phyloP scores from a whole-genome alignment of 345 rosid genomes.

The Pistacia integerrima region DNA sequence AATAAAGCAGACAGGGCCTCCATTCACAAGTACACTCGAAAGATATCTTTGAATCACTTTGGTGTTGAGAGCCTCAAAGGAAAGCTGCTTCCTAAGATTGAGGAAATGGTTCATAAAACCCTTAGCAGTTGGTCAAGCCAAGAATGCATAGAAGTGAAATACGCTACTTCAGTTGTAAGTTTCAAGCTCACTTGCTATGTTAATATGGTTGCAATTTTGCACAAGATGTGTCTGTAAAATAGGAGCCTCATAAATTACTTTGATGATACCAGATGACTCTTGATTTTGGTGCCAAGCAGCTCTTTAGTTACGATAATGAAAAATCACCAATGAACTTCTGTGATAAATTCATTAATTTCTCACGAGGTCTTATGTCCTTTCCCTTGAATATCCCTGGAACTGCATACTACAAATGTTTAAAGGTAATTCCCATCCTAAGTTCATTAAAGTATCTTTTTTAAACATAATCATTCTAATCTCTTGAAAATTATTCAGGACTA shows the following conservation, averaged over 20 bases:
- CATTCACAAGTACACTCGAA: constrained; percentile 27
- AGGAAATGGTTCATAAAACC: constrained; percentile 7
- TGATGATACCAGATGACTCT: constrained; percentile 25
- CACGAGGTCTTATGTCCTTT: constrained; percentile 27
- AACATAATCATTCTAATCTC: background rate
- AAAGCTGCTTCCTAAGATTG: constrained; percentile 22
- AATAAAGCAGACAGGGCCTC: background rate
- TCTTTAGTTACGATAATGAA: constrained; percentile 26
- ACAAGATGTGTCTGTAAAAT: background rate
- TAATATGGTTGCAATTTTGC: background rate
- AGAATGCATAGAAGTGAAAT: constrained; percentile 23
- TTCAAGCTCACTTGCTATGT: background rate
- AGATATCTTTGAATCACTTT: constrained; percentile 7
- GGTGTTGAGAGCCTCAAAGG: constrained; percentile 29
- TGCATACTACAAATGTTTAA: constrained; percentile 32
- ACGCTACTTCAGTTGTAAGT: constrained; percentile 10
- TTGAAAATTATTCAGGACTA: constrained; percentile 10
- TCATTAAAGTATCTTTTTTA: background rate
- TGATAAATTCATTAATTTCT: constrained; percentile 15
- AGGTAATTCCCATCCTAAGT: constrained; percentile 21
- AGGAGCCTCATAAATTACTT: background rate
- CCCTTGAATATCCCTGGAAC: constrained; percentile 45
- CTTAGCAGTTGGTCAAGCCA: constrained; percentile 24
- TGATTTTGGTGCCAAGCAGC: constrained; percentile 22
- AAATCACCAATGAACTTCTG: constrained; percentile 10